phyloP scores from a whole-genome alignment of 2,329 filamentous ascomycete species.

The Elsinoe arachidis region DNA sequence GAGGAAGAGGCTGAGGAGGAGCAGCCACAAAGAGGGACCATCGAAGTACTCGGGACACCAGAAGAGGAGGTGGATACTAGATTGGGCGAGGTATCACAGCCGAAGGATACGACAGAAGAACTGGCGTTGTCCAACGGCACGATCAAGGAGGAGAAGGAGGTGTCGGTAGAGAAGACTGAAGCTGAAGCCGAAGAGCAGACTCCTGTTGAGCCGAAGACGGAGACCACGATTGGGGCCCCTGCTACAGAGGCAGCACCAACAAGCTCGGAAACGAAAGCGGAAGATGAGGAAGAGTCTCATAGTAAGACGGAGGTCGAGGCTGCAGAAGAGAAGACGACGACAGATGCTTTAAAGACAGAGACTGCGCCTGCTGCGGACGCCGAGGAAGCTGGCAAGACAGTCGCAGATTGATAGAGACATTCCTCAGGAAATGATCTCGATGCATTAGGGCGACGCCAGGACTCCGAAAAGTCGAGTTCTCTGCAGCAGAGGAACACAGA shows the following conservation, averaged over 20 bases:
- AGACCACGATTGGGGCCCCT: slow-evolving; percentile 14
- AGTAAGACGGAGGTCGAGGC: slow-evolving; percentile 16
- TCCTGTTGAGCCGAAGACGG: slow-evolving; percentile 21
- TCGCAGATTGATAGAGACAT: slow-evolving; percentile 13
- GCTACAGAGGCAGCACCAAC: slow-evolving; percentile 6
- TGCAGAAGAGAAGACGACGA: slow-evolving; percentile 14
- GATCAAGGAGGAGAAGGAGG: slow-evolving; percentile 17
- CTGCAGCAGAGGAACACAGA: no score
- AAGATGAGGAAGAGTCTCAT: slow-evolving; percentile 17
- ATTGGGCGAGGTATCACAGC: slow-evolving; percentile 14
- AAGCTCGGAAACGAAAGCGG: slow-evolving; percentile 16
- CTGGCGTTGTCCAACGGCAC: background rate
- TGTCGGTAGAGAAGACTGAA: slow-evolving; percentile 20
- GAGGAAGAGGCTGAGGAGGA: slow-evolving; percentile 21
- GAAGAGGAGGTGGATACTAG: slow-evolving; percentile 11
- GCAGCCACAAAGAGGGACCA: slow-evolving; percentile 1
- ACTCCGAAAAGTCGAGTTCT: no score
- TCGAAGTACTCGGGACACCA: slow-evolving; percentile 14
- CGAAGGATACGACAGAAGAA: background rate
- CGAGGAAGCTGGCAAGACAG: slow-evolving; percentile 15
- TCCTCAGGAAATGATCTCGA: no score
- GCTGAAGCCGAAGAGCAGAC: slow-evolving; percentile 19
- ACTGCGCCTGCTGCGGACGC: slow-evolving; percentile 15
- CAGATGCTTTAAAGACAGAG: slow-evolving; percentile 18
- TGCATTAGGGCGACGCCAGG: no score